Evolutionary conservation across 805 yeast genomes (phyloP), one percentile per base, ranked within the genome.

Genomic region (Ogataea sp.): DNA sequence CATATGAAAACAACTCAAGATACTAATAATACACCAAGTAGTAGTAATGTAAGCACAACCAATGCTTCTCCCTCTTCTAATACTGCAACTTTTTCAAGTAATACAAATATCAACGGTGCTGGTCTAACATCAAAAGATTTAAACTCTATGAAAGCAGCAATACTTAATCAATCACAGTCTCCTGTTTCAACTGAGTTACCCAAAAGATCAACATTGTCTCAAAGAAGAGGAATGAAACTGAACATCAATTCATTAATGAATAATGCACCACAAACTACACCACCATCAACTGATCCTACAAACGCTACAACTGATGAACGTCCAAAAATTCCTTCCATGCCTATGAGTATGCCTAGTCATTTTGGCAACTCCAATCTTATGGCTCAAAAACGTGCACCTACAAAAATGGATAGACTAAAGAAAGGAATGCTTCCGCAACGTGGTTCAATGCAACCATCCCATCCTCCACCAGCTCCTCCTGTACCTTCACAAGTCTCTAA

Each of bases 181-280:
- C 44, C 46, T 17, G 29, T 34, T n/a, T 27, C 47, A 15, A 16
- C 38, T 20, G 21, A 36, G 17, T 30, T 42, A 11, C 45, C 58
- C 25, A 62, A 61, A 37, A 69, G 65, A 45, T 60, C 72, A 0
- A 66, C 78, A 1, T 58, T 74, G 25, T 70, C 79, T 3, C 75
- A 73, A 45, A 60, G 80, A 51, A 54, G 80, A 49, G 78, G 78
- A 4, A 63, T 74, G 73, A 73, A 72, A 41, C 49, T 74, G 36
- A 67, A 70, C 48, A 58, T 73, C 17, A 38, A 41, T 27, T 25
- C 55, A 8, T 16, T 45, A 17, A 15, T 42, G 20, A 39, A 41
- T 15, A 32, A 39, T 20, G 20, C 26, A 5, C 35, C 35, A 14
- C 15, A n/a, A 13, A 20, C 11, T 8, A 11, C 35, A 4, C 27